phyloP scores from a whole-genome alignment of 345 rosid genomes.

The Pugionium cornutum region DNA sequence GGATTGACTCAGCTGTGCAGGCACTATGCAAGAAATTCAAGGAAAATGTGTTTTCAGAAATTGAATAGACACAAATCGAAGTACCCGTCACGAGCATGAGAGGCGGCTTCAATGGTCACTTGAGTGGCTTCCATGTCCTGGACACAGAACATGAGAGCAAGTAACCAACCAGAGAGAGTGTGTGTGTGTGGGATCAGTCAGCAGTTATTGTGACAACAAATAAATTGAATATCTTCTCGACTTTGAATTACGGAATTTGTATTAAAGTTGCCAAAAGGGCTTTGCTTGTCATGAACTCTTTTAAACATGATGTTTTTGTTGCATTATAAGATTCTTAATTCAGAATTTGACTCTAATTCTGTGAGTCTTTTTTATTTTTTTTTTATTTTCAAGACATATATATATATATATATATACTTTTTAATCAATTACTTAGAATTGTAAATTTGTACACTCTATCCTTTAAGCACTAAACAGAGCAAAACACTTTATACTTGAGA shows the following conservation, averaged over 20 bases:
- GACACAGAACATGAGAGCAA: constrained; percentile 22
- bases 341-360: constrained; percentile 6
- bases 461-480: constrained; percentile 2
- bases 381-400: background rate
- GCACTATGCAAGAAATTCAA: constrained; percentile 61
- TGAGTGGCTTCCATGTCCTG: constrained; percentile 6
- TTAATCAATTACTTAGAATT: constrained; percentile 4
- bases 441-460: constrained; percentile 29
- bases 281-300: background rate
- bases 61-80: constrained; percentile 31
- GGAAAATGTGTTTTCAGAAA: constrained; percentile 49
- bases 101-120: constrained; percentile 18
- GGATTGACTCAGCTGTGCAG: constrained; percentile 56
- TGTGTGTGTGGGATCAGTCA: constrained; percentile 15
- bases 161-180: constrained; percentile 15
- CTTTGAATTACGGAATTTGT: constrained; percentile 2
- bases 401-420: background rate
- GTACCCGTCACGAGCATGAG: constrained; percentile 10
- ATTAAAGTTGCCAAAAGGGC: constrained; percentile 18
- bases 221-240: constrained; percentile 13
- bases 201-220: background rate
- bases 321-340: constrained; percentile 16
- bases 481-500: constrained; percentile 6
- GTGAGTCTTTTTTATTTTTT: background rate
- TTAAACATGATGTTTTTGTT: background rate